Base-by-base conservation (phyloP, 805 yeast species). In the Millerozyma miso region DNA sequence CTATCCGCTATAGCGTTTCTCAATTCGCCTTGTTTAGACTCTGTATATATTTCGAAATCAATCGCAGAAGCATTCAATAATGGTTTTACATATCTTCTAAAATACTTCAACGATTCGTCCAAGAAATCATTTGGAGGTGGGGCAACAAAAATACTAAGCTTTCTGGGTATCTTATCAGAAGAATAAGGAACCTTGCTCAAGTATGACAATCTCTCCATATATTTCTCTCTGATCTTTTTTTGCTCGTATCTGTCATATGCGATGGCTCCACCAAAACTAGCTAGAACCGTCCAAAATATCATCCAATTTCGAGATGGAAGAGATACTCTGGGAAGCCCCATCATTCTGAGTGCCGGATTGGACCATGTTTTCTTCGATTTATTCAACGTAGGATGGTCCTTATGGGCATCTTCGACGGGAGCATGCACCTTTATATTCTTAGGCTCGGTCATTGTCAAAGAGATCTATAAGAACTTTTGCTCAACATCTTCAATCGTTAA, bases 81-180 rank as follows among this genome's bases (percentile, higher is more conserved):
- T 0, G 99, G 99, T 65, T 91, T 91, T 50, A 88, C 75, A 57
- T 78, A 89, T 41, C 82, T 79, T 50, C 88, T 77, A 72, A 90
- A 88, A 41, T 86, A 76, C 47, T 75, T 77, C 62, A 85, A 57
- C 8, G 91, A 80, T 43, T 81, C 83, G 34, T 83, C 93, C 38
- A 91, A 65, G 52, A 80, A 87, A 59, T 91, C 97, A 54, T 87
- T 86, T 16, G 99, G 98, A 6, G 98, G 97, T n/a, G 99, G 99
- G 0, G 96, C 95, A 43, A 90, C 76, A 59, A 83, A 90, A 1
- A 93, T 81, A 1, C 86, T 80, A 37, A 93, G 68, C 52, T 83
- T 86, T 45, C 99, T 74, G 2, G 96, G 88, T 16, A 76, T 54
- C 41, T 74, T 71, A 44, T 77, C 65, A 1, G 80, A 62, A 2